A percentile compares a stretch with the other conserved stretches of the same genome.
Conservation (phyloP, 2,329 filamentous ascomycete genomes). For the Beauveria pseudobassiana region DNA sequence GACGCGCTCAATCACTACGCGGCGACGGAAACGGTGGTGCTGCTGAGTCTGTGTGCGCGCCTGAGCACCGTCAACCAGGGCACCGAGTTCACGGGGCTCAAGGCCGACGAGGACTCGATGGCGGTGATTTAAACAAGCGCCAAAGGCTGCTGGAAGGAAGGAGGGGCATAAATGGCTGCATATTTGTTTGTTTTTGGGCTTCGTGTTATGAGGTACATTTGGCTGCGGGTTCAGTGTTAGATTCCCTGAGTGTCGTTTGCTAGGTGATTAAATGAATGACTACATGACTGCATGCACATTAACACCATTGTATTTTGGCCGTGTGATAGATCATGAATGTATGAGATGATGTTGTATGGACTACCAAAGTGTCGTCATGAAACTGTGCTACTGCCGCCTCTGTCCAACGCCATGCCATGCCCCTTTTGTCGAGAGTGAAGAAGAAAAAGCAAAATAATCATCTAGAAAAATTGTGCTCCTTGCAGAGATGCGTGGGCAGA, state of each 20-base stretch:
- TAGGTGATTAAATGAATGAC: neutral
- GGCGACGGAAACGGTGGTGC: slow-evolving; percentile 90
- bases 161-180: neutral
- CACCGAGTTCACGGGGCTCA: slow-evolving; percentile 53
- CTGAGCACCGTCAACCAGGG: slow-evolving; percentile 77
- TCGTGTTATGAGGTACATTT: neutral
- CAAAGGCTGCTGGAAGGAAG: neutral
- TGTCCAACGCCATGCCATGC: slow-evolving; percentile 5
- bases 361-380: neutral
- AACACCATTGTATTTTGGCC: neutral
- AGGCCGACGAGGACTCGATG: slow-evolving; percentile 46
- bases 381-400: neutral
- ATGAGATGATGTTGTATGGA: neutral
- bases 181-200: neutral
- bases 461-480: neutral
- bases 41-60: slow-evolving; percentile 78
- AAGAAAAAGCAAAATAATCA: neutral
- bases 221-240: neutral
- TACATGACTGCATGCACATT: neutral
- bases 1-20: slow-evolving; percentile 96
- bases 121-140: neutral
- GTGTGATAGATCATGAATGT: neutral
- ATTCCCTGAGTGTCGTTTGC: neutral
- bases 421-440: neutral
- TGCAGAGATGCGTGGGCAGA: slow-evolving; percentile 6